A percentile compares a stretch with the other conserved stretches of the same genome.
These are phyloP conservation scores for Barnettozyma sucrosica DNA, from an alignment of 805 yeast genomes.

Conservation along the genomic window DNA sequence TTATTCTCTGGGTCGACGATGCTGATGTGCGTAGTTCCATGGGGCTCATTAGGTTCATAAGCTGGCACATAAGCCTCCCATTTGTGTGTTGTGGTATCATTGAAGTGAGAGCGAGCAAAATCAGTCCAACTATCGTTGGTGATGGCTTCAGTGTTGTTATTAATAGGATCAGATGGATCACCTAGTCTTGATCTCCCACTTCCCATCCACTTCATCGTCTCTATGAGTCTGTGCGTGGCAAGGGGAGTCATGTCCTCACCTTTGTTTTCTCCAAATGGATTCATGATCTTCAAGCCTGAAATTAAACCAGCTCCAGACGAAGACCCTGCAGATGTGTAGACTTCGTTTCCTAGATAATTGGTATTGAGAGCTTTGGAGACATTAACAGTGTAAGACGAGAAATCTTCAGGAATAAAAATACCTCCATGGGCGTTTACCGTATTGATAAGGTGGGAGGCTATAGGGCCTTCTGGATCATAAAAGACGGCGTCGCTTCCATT, in stretches of 20 bases:
- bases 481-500: slow-evolving; percentile 75
- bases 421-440: slow-evolving; percentile 58
- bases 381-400: slow-evolving; percentile 51
- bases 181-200: slow-evolving; percentile 84
- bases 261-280: slow-evolving; percentile 34
- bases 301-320: slow-evolving; percentile 80
- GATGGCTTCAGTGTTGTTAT: slow-evolving; percentile 33
- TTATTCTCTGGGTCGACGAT: slow-evolving; percentile 68
- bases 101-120: slow-evolving; percentile 42
- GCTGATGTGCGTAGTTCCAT: slow-evolving; percentile 87
- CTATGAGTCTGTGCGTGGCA: slow-evolving; percentile 64
- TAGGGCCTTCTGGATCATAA: slow-evolving; percentile 76
- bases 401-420: slow-evolving; percentile 57
- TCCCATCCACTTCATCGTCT: slow-evolving; percentile 92
- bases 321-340: slow-evolving; percentile 62
- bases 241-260: slow-evolving; percentile 43
- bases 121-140: slow-evolving; percentile 51
- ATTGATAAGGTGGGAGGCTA: slow-evolving; percentile 54
- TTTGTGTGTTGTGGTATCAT: slow-evolving; percentile 50
- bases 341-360: slow-evolving; percentile 36
- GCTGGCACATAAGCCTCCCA: slow-evolving; percentile 79
- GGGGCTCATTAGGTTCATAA: slow-evolving; percentile 70
- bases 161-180: slow-evolving; percentile 42
- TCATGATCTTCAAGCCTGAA: slow-evolving; percentile 66
- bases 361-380: slow-evolving; percentile 37